phyloP scores from a whole-genome alignment of 495 filamentous ascomycete genomes.

The Penicillium maclennaniae region DNA sequence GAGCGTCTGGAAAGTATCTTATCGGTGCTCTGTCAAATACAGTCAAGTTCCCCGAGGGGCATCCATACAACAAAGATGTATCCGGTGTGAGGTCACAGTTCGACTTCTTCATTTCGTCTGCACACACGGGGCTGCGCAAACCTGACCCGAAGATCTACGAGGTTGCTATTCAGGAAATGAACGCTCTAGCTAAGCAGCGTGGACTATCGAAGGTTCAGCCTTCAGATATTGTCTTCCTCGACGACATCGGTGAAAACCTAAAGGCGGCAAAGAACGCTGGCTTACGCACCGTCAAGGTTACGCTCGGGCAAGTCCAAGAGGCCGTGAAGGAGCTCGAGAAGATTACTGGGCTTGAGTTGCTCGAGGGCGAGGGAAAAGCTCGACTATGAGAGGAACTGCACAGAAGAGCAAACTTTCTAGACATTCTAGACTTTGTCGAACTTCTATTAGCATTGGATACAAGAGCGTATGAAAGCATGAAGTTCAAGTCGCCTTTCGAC shows the following conservation, averaged over 20 bases:
- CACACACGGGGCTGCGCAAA: slow-evolving; percentile 85
- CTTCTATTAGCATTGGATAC: not conserved
- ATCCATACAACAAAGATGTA: slow-evolving; percentile 47
- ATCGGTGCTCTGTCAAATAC: slow-evolving; percentile 88
- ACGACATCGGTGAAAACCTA: slow-evolving; percentile 94
- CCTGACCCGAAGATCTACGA: slow-evolving; percentile 80
- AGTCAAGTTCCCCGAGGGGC: slow-evolving; percentile 68
- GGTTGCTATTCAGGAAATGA: slow-evolving; percentile 61
- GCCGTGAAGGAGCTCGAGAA: slow-evolving; percentile 68
- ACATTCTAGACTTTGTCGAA: not conserved
- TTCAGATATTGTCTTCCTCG: slow-evolving; percentile 78
- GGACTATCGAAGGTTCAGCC: slow-evolving; percentile 55
- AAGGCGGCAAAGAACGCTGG: slow-evolving; percentile 73
- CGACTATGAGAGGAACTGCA: slow-evolving; percentile 23
- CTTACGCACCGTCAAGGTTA: slow-evolving; percentile 79
- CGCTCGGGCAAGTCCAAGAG: slow-evolving; percentile 69
- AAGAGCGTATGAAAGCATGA: not conserved
- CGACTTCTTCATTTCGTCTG: slow-evolving; percentile 78
- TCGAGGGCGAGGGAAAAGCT: slow-evolving; percentile 42
- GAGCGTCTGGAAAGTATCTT: slow-evolving; percentile 59
- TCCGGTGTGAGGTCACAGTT: slow-evolving; percentile 59
- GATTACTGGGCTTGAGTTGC: slow-evolving; percentile 51
- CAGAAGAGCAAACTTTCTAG: not conserved
- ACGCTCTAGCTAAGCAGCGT: slow-evolving; percentile 53
- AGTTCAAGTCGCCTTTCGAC: not conserved